A percentile compares a stretch with the other conserved stretches of the same genome.
phyloP scores from a whole-genome alignment of 202 grass and related monocot genomes.

The Hordeum pubiflorum region DNA sequence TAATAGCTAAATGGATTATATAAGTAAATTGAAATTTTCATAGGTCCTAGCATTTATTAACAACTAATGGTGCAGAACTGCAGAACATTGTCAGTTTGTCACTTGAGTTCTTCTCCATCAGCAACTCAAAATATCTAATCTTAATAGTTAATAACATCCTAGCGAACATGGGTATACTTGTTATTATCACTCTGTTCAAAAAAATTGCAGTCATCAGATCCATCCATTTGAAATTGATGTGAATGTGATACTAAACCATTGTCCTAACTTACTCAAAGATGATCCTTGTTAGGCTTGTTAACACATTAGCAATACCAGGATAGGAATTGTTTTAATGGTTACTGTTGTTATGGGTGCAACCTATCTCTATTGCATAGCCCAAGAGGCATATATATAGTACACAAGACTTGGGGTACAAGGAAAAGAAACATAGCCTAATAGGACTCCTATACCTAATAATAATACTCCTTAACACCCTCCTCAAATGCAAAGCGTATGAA shows the following conservation, averaged over 20 bases:
- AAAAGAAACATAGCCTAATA: not conserved
- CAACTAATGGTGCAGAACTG: not conserved
- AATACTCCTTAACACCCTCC: no score
- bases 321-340: not conserved
- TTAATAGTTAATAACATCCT: not conserved
- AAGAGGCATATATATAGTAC: no score
- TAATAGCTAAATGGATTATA: not conserved
- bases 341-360: not conserved
- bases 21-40: constrained; percentile 7
- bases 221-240: constrained; percentile 8
- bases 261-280: not conserved
- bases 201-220: not conserved
- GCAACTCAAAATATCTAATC: not conserved
- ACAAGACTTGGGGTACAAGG: no score
- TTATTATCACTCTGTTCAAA: not conserved
- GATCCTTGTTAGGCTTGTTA: not conserved
- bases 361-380: no score
- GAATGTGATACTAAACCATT: not conserved
- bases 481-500: no score
- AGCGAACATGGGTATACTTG: not conserved
- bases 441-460: no score
- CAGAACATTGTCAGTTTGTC: not conserved
- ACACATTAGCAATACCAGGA: not conserved
- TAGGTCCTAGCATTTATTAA: constrained; percentile 11
- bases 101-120: not conserved